Evolutionary conservation across 31 red algal genomes (phyloP).

Genomic region (Bonnemaisonia californica): DNA sequence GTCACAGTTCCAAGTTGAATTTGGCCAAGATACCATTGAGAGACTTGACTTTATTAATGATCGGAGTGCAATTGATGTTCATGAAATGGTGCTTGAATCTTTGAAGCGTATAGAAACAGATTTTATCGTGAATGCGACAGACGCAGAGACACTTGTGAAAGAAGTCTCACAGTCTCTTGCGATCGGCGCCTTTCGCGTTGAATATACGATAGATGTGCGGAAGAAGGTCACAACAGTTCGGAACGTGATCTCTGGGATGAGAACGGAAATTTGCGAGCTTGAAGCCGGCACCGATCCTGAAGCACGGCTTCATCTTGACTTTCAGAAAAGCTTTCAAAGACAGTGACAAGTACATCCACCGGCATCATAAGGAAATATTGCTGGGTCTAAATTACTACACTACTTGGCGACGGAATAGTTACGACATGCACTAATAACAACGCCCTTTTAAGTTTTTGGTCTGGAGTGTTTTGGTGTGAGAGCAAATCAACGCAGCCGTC

Average conservation of each 20-base stretch:
- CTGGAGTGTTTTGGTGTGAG: too few species aligned
- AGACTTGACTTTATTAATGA: conserved; percentile 55
- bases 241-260: conserved; percentile 64
- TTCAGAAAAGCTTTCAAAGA: conserved; percentile 39
- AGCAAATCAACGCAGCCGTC: too few species aligned
- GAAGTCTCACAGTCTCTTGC: conserved; percentile 18
- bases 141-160: background rate
- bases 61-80: conserved; percentile 35
- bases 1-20: background rate
- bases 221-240: conserved; percentile 12
- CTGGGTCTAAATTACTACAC: too few species aligned
- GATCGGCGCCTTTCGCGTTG: conserved; percentile 63
- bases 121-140: background rate
- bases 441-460: too few species aligned
- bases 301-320: conserved; percentile 51
- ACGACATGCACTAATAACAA: too few species aligned
- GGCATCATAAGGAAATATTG: too few species aligned
- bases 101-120: conserved; percentile 33
- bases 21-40: conserved; percentile 1
- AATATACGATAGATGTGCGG: conserved; percentile 4
- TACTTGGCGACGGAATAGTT: too few species aligned
- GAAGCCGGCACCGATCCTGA: conserved; percentile 55
- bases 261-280: conserved; percentile 43
- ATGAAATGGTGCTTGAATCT: conserved; percentile 31
- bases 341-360: too few species aligned